Base-by-base conservation (phyloP, 306 rosid genomes). In the Vigna nakashimae region DNA sequence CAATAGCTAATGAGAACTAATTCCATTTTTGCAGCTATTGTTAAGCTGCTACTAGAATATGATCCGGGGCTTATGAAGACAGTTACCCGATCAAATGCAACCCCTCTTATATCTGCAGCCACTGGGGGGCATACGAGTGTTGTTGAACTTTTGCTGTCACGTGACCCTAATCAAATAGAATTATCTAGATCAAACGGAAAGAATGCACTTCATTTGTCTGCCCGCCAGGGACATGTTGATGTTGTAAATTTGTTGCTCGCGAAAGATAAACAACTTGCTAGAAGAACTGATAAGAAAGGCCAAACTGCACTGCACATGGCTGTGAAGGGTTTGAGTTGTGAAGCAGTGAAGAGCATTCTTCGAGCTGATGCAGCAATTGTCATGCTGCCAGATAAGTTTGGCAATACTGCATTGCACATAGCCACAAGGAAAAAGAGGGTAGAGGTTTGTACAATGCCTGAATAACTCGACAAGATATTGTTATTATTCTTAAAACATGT, bases 271-370 rank as follows among this genome's bases (percentile, higher is more conserved):
- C 94, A 92, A 60, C 80, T 92, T 40, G 88, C 88, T 5, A 80
- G 89, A 70, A 88, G 92, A 84, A 88, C 76, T 1, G 97, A 92
- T 67, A 92, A 87, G 86, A 90, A 88, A 77, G 91, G 93, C 32
- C 97, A 90, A 73, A 92, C 93, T 65, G 85, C 91, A 11, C 68
- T 90, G 82, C 95, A 90, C 75, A 90, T 90, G 95, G 95, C 97
- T 13, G 95, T 92, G 20, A 90, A 90, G 72, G 95, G 97, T 65
- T 51, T 80, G 7, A 88, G 86, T 71, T 79, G 79, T 76, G 84
- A 90, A 77, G 83, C 83, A 65, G 95, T 92, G 79, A 87, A 46
- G 80, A 60, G 87, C 84, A 86, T 92, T 80, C 83, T 92, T 65
- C 7, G 43, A 0, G 76, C 81, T 15, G 93, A 92, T 85, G 75